Evolutionary conservation across 495 filamentous ascomycete species (phyloP).

Genomic region (Hypoxylon trugodes): DNA sequence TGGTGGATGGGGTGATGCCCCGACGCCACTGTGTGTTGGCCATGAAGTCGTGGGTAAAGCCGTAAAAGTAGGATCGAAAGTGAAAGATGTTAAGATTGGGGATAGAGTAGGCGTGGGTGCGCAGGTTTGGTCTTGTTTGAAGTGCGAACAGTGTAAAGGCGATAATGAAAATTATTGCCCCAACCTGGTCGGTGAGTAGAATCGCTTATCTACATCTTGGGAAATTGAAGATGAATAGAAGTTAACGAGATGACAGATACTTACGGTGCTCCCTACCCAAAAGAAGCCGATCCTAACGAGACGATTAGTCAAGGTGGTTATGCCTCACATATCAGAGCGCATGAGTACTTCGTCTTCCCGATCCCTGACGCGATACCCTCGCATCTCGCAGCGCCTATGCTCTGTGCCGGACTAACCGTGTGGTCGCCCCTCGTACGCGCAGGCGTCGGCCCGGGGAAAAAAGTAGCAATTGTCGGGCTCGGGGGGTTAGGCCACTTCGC

Average conservation of each 20-base stretch:
- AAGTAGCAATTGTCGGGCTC: conserved; percentile 74
- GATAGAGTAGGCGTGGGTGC: conserved; percentile 84
- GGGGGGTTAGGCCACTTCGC: conserved; percentile 78
- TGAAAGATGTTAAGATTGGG: conserved; percentile 69
- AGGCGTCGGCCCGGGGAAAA: conserved; percentile 70
- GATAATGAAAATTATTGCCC: conserved; percentile 84
- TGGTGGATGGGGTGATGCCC: conserved; percentile 75
- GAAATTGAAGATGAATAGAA: no score
- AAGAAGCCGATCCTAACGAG: conserved; percentile 41
- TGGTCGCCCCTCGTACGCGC: conserved; percentile 73
- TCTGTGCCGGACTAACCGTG: conserved; percentile 80
- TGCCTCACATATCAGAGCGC: conserved; percentile 70
- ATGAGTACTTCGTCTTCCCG: conserved; percentile 79
- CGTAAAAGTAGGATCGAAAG: conserved; percentile 73
- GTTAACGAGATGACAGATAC: conserved; percentile 47
- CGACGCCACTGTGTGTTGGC: conserved; percentile 74
- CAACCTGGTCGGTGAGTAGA: conserved; percentile 59
- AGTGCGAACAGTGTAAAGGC: conserved; percentile 52
- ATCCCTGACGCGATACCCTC: conserved; percentile 74
- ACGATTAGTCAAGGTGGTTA: conserved; percentile 49
- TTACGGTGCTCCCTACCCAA: conserved; percentile 69
- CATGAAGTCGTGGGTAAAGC: conserved; percentile 80
- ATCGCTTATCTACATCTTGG: no score
- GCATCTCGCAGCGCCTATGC: conserved; percentile 74
- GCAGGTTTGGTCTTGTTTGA: conserved; percentile 76